Base-by-base conservation (phyloP, 1,284 basidiomycete species). In the Fomitopsis betulina region DNA sequence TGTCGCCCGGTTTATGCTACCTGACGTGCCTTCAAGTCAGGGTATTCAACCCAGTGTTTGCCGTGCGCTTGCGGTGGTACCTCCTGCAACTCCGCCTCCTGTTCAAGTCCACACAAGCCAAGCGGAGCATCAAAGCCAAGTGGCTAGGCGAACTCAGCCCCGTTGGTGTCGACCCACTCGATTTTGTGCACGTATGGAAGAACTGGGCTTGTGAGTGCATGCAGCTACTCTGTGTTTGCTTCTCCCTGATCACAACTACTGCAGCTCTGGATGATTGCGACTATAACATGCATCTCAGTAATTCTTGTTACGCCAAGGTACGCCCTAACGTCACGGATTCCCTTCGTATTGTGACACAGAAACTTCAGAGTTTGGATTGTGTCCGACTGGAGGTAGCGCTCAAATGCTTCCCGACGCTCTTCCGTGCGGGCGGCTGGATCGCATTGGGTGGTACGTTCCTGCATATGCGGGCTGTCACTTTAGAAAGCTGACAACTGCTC, bases 291-390 rank as follows among this genome's bases (percentile, higher is more conserved):
- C 89, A 92, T 67, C 75, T 92, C 57, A 89, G 86, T 67, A 92
- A 92, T 67, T 91, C 88, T 0, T 85, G 82, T 60, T 92, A 92
- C 62, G 82, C 86, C 2, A 90, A 89, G 78, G 86, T 83, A 59
- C 30, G 72, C 21, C 15, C 27, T 5, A 2, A 23, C 15, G 13
- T 15, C 4, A 47, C 15, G 45, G 7, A 12, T 25, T 37, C 25
- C 3, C 12, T 30, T 40, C 7, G 9, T 35, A 6, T 9, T 8
- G 19, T 23, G 17, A 33, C 25, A 3, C 23, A 3, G 17, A 12
- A 13, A 15, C n/a, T 23, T 47, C 70, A 68, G 81, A 81, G 71
- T 75, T 61, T 78, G 57, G 84, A 86, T 63, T 67, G 71, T 3
- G 75, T 75, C 13, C 76, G 83, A 53, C 79, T 84, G 73, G 72